Percentiles rank a stretch among this genome's conserved stretches.
These are phyloP conservation scores for Coemansia sp. DNA, from an alignment of 192 early-diverging fungal genomes.

Conservation along the genomic window DNA sequence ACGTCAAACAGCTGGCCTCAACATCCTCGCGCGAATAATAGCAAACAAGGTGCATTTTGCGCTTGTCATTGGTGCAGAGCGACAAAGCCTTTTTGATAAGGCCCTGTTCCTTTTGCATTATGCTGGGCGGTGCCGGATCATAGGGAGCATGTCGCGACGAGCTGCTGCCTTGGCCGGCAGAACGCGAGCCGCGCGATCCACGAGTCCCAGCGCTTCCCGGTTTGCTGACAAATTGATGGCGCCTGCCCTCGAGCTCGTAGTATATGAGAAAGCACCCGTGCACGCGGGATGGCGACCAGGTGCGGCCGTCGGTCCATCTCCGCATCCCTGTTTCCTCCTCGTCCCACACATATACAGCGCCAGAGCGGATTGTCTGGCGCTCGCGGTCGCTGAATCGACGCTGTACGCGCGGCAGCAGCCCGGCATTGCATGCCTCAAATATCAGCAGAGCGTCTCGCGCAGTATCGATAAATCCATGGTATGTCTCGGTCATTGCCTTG, in stretches of 20 bases:
- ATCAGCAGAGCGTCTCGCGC: conserved; percentile 86
- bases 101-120: conserved; percentile 71
- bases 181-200: conserved; percentile 36
- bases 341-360: conserved; percentile 88
- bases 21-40: conserved; percentile 86
- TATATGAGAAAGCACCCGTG: conserved; percentile 89
- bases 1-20: conserved; percentile 62
- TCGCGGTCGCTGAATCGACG: conserved; percentile 84
- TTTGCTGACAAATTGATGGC: conserved; percentile 57
- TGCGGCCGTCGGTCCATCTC: conserved; percentile 89
- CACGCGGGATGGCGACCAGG: conserved; percentile 86
- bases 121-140: conserved; percentile 47
- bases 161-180: conserved; percentile 18
- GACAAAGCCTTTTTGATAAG: conserved; percentile 87
- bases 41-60: conserved; percentile 85
- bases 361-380: conserved; percentile 76
- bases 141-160: conserved; percentile 27
- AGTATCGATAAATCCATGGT: conserved; percentile 80
- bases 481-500: conserved; percentile 68
- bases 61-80: conserved; percentile 77
- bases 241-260: conserved; percentile 76
- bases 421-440: conserved; percentile 84
- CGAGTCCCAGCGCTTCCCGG: conserved; percentile 14
- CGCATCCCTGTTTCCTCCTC: conserved; percentile 90
- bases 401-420: conserved; percentile 71